Evolutionary conservation across 805 yeast species (phyloP).

Genomic region (Candida stauntonica): DNA sequence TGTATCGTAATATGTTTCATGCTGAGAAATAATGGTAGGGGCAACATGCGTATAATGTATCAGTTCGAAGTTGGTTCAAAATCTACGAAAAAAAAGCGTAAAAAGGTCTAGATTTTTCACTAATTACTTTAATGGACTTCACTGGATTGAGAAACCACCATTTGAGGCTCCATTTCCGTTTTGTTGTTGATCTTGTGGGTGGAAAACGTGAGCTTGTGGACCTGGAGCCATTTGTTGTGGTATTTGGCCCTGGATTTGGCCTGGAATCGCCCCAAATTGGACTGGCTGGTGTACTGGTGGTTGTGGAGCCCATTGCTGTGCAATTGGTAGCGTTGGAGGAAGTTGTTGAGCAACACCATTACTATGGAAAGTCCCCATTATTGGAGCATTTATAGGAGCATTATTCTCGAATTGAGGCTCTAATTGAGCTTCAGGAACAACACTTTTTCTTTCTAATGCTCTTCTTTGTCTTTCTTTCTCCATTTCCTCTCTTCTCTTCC

Average conservation of each 20-base stretch:
- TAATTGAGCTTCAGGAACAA: conserved; percentile 3
- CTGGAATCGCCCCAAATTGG: not conserved
- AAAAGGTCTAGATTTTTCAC: too few relatives aligned
- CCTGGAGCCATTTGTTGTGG: not conserved
- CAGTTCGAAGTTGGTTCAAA: too few relatives aligned
- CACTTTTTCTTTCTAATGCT: conserved; percentile 14
- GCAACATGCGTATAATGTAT: too few relatives aligned
- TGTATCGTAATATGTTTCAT: too few relatives aligned
- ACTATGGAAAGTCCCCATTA: conserved; percentile 6
- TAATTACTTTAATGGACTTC: too few relatives aligned
- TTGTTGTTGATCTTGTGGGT: conserved; percentile 1
- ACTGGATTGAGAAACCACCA: conserved; percentile 1
- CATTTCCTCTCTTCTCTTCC: conserved; percentile 23
- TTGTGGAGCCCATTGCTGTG: not conserved
- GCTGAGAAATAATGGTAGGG: too few relatives aligned
- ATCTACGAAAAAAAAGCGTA: too few relatives aligned
- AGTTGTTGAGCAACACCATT: conserved; percentile 5
- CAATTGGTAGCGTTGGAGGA: conserved; percentile 3
- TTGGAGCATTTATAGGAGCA: conserved; percentile 2
- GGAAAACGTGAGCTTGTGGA: conserved; percentile 9
- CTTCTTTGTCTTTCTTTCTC: conserved; percentile 24
- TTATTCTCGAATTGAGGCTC: too few relatives aligned
- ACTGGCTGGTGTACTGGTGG: conserved; percentile 2
- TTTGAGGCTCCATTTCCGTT: not conserved
- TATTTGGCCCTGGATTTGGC: not conserved